Evolutionary conservation across 1,139 yeast genomes (phyloP), one percentile per base, ranked within the genome.

Genomic region (Suhomyces panamericanus): DNA sequence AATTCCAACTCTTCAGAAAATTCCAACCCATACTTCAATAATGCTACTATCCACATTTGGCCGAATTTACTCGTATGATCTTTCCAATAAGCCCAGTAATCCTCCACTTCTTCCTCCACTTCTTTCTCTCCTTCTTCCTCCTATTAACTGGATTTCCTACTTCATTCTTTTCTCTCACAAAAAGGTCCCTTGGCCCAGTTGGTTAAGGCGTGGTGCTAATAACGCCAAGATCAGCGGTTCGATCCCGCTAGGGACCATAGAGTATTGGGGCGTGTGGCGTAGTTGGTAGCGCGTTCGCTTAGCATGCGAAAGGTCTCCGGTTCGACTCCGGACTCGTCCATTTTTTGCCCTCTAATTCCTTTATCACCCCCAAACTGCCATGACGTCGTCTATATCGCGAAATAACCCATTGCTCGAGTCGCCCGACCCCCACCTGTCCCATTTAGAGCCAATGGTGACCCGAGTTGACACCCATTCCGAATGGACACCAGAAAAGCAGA

Each of bases 211-310:
- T 53, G 62, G 63, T 58, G 63, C 62, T 59, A 59, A 59, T 58
- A 58, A 59, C 63, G 63, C 62, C 63, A 51, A 59, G 63, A 59
- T 59, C 62, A 57, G 60, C 62, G 54, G 63, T 58, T 59, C 62
- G 63, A 59, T 58, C 62, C 63, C 53, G 63, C 59, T 56, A 57
- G 60, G 58, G 58, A 58, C 59, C 59, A 55, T 38, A n/a, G n/a
- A n/a, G n/a, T n/a, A n/a, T 43, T 39, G 7, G 88, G 88, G 88
- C 87, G 87, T 82, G 87, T 83, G 87, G 88, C 88, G 87, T 79
- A 83, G 88, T 83, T 81, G 88, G 88, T 83, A 83, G 88, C 87
- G 88, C 88, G 87, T 79, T 81, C 85, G 81, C 88, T 82, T 83
- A 80, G 89, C 89, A 83, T 81, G 88, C 81, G 85, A 81, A 80